Evolutionary conservation across 768 basidiomycete genomes (phyloP).

Genomic region (Paxillus ammoniavirescens): DNA sequence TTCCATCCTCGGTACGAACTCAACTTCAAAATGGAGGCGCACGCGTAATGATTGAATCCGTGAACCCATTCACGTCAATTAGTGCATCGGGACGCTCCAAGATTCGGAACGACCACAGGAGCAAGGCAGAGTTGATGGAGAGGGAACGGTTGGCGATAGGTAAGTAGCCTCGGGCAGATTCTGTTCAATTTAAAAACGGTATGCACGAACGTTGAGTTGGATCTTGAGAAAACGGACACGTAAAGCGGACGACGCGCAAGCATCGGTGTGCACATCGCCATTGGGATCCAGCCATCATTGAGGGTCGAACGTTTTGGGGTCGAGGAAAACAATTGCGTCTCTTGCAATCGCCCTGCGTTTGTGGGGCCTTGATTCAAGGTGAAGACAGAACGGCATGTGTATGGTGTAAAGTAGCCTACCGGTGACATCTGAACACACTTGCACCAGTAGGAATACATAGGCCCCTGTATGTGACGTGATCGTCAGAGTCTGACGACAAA

Average conservation of each 20-base stretch:
- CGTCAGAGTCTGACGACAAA: conserved; percentile 32
- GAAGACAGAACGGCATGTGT: too few relatives aligned
- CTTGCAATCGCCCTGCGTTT: conserved; percentile 24
- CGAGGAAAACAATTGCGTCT: too few relatives aligned
- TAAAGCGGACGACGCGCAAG: too few relatives aligned
- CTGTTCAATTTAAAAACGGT: conserved; percentile 23
- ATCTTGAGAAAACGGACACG: too few relatives aligned
- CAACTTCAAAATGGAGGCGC: conserved; percentile 54
- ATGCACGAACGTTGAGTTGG: too few relatives aligned
- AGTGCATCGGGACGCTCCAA: conserved; percentile 44
- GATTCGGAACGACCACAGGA: conserved; percentile 62
- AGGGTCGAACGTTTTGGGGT: conserved; percentile 44
- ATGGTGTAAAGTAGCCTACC: conserved; percentile 8
- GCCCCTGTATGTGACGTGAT: conserved; percentile 8
- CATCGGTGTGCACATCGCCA: conserved; percentile 43
- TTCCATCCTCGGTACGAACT: conserved; percentile 47
- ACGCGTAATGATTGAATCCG: conserved; percentile 54
- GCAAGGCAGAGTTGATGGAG: conserved; percentile 59
- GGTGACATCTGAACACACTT: conserved; percentile 17
- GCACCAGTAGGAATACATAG: conserved; percentile 24
- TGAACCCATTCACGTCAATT: conserved; percentile 58
- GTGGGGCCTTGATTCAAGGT: background rate
- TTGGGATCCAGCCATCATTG: conserved; percentile 47
- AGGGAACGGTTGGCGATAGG: conserved; percentile 46
- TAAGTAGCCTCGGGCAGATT: conserved; percentile 59